phyloP scores from a whole-genome alignment of 106 monocot species.

The Chionographis japonica region DNA sequence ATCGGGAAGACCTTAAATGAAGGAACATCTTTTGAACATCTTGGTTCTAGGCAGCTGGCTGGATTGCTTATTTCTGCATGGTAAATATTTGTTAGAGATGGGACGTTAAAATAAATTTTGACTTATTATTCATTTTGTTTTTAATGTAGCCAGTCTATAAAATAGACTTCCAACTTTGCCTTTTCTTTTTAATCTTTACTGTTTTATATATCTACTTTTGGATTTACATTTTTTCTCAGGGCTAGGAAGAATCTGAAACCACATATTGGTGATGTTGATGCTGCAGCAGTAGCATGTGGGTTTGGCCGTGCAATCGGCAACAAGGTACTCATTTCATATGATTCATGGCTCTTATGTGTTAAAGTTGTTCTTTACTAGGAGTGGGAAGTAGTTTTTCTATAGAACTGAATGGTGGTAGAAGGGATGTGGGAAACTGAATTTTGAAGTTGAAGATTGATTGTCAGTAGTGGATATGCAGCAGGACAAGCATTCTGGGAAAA shows the following conservation, averaged over 20 bases:
- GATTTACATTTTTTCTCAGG: conserved; percentile 11
- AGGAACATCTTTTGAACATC: conserved; percentile 59
- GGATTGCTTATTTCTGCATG: conserved; percentile 68
- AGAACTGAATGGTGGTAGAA: too few species aligned
- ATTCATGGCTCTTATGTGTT: neutral
- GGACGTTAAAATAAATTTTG: too few species aligned
- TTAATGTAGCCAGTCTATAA: too few species aligned
- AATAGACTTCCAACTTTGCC: too few species aligned
- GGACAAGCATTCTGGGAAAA: too few species aligned
- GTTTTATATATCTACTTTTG: neutral
- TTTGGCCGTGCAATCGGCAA: conserved; percentile 51
- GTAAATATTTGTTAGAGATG: conserved; percentile 18
- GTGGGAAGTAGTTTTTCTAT: too few species aligned
- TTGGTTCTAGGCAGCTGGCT: conserved; percentile 79
- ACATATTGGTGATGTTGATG: conserved; percentile 56
- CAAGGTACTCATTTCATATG: conserved; percentile 21
- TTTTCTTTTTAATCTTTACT: too few species aligned
- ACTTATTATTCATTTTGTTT: too few species aligned
- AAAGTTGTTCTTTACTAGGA: too few species aligned
- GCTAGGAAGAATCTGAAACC: conserved; percentile 38
- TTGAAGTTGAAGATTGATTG: too few species aligned
- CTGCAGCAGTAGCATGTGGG: conserved; percentile 53
- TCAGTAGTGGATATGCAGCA: too few species aligned
- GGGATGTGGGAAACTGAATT: too few species aligned
- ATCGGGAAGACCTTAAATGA: conserved; percentile 62